phyloP scores from a whole-genome alignment of 306 rosid genomes.

The Fagus crenata region DNA sequence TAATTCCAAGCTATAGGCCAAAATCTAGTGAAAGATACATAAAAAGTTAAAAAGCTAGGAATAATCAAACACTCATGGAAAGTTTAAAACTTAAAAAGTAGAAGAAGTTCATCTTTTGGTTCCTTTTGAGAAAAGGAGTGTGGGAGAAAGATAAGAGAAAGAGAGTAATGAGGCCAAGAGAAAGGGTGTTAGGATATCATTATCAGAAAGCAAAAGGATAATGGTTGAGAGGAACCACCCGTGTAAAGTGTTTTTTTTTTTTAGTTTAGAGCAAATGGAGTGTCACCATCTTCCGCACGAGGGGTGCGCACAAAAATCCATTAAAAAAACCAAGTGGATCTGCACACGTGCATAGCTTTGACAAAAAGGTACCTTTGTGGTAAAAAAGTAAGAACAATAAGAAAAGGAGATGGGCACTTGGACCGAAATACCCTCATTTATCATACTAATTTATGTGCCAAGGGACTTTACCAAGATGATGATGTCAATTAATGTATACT shows the following conservation, averaged over 20 bases:
- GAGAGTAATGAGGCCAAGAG: slow-evolving; percentile 1
- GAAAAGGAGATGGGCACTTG: neutral
- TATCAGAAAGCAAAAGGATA: slow-evolving; percentile 36
- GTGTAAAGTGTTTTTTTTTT: slow-evolving; percentile 28
- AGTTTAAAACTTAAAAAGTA: slow-evolving; percentile 28
- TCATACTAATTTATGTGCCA: neutral
- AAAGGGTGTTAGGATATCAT: slow-evolving; percentile 40
- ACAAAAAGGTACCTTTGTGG: slow-evolving; percentile 10
- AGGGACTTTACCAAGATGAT: too few species aligned
- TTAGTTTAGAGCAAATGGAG: slow-evolving; percentile 31
- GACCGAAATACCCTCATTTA: slow-evolving; percentile 1
- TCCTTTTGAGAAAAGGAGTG: slow-evolving; percentile 9
- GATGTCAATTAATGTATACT: too few species aligned
- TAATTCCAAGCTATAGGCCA: neutral
- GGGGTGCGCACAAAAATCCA: slow-evolving; percentile 56
- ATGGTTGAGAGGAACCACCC: slow-evolving; percentile 43
- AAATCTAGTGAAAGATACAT: neutral
- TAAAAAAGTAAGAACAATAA: neutral
- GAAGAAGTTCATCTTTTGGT: slow-evolving; percentile 14
- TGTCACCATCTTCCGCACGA: slow-evolving; percentile 62
- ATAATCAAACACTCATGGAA: slow-evolving; percentile 17
- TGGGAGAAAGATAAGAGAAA: neutral
- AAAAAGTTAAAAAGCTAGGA: neutral
- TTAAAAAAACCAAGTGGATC: slow-evolving; percentile 40
- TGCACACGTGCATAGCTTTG: slow-evolving; percentile 66